A percentile compares a stretch with the other conserved stretches of the same genome.
phyloP scores from a whole-genome alignment of 352 stramenopile species.

The Globisporangium abappressorium region DNA sequence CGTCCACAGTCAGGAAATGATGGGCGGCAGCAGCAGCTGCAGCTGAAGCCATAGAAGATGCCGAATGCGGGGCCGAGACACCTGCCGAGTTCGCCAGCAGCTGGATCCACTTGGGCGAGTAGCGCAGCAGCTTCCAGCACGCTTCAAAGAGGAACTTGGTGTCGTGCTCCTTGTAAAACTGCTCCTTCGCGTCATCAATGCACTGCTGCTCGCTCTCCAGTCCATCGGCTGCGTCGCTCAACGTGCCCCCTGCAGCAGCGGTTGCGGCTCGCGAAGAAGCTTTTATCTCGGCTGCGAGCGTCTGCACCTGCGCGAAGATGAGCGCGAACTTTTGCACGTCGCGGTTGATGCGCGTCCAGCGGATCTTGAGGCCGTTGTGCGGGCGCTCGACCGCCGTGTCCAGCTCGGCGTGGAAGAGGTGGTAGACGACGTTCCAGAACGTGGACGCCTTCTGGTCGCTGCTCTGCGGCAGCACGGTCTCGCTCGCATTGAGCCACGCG shows the following conservation, averaged over 20 bases:
- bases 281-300: conserved; percentile 5
- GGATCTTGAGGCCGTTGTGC: conserved; percentile 75
- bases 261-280: background rate
- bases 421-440: conserved; percentile 65
- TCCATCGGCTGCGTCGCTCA: background rate
- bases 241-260: background rate
- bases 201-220: conserved; percentile 31
- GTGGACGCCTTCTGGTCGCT: conserved; percentile 48
- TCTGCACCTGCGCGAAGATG: conserved; percentile 42
- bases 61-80: conserved; percentile 16
- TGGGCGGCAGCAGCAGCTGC: background rate
- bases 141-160: conserved; percentile 67
- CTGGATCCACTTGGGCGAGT: conserved; percentile 61
- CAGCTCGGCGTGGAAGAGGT: conserved; percentile 68
- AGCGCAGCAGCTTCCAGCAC: conserved; percentile 69
- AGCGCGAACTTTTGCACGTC: conserved; percentile 72
- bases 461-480: conserved; percentile 33
- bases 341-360: conserved; percentile 78
- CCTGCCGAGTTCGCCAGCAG: conserved; percentile 46
- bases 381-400: conserved; percentile 55
- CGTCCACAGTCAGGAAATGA: conserved; percentile 12
- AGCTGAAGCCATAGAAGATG: background rate
- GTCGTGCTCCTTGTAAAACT: conserved; percentile 45
- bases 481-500: conserved; percentile 61
- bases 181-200: conserved; percentile 51